Percentiles rank a stretch among this genome's conserved stretches.
Conservation (phyloP, 2,329 filamentous ascomycete genomes). For the Penicillium sp. region DNA sequence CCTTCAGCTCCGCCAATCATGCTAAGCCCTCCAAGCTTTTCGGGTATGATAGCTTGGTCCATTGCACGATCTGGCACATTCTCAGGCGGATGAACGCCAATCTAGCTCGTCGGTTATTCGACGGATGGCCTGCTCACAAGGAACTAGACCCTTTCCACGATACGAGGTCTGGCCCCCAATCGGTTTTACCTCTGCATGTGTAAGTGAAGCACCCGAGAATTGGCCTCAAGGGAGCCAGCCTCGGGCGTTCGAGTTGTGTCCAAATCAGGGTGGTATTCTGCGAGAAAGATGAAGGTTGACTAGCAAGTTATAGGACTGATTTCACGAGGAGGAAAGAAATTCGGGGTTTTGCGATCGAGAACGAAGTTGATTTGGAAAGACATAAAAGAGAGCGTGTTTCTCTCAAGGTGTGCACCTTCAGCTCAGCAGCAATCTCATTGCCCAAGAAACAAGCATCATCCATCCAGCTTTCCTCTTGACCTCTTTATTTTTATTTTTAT, state of each 20-base stretch:
- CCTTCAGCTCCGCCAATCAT: too few relatives aligned
- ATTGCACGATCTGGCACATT: too few relatives aligned
- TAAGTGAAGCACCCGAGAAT: background rate
- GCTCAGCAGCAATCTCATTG: background rate
- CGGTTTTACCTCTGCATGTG: background rate
- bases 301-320: background rate
- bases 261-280: constrained; percentile 2
- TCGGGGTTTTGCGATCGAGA: background rate
- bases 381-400: background rate
- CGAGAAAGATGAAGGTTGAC: background rate
- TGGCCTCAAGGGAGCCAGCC: background rate
- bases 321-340: background rate
- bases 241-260: background rate
- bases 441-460: background rate
- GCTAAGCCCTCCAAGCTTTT: too few relatives aligned
- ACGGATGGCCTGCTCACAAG: background rate
- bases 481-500: background rate
- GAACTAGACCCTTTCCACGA: background rate
- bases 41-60: too few relatives aligned
- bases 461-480: background rate
- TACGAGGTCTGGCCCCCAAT: constrained; percentile 1
- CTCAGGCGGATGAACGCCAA: too few relatives aligned
- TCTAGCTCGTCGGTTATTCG: too few relatives aligned
- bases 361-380: background rate
- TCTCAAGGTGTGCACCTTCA: background rate